Conservation (phyloP, 2,329 filamentous ascomycete species). For the Hirsutella thompsonii region DNA sequence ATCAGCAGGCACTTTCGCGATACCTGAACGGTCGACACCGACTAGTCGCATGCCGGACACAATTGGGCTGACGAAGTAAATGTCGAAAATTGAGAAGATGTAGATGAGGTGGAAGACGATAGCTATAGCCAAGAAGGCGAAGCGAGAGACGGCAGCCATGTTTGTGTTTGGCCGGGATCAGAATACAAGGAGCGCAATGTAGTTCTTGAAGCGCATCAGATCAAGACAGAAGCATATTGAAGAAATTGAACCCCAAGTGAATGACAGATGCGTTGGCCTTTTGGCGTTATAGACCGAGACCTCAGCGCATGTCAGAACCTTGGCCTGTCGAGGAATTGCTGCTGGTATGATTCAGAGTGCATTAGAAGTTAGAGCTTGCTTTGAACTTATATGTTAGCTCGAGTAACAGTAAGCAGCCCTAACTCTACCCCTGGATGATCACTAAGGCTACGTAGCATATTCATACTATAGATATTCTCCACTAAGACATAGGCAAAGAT, state of each 20-base stretch:
- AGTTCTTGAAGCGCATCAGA: background rate
- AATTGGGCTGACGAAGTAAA: slow-evolving; percentile 96
- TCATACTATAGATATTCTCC: no score
- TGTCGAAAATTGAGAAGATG: slow-evolving; percentile 92
- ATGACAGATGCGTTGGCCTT: background rate
- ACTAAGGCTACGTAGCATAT: no score
- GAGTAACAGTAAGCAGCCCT: no score
- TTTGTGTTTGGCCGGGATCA: slow-evolving; percentile 1
- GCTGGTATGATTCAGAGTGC: no score
- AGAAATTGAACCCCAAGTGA: background rate
- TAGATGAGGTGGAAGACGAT: slow-evolving; percentile 90
- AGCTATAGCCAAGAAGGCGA: slow-evolving; percentile 77
- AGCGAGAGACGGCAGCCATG: slow-evolving; percentile 50
- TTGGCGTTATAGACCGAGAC: no score
- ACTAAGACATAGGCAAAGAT: no score
- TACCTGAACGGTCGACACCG: slow-evolving; percentile 46
- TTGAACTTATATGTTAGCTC: no score
- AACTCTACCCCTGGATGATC: no score
- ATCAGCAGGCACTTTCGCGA: slow-evolving; percentile 64
- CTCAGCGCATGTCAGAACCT: no score
- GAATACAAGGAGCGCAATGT: background rate
- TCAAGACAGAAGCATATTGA: background rate
- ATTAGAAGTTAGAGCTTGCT: no score
- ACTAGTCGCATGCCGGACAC: slow-evolving; percentile 89
- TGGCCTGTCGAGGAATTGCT: no score